Conservation (phyloP, 306 rosid genomes). For the Begonia loranthoides region DNA sequence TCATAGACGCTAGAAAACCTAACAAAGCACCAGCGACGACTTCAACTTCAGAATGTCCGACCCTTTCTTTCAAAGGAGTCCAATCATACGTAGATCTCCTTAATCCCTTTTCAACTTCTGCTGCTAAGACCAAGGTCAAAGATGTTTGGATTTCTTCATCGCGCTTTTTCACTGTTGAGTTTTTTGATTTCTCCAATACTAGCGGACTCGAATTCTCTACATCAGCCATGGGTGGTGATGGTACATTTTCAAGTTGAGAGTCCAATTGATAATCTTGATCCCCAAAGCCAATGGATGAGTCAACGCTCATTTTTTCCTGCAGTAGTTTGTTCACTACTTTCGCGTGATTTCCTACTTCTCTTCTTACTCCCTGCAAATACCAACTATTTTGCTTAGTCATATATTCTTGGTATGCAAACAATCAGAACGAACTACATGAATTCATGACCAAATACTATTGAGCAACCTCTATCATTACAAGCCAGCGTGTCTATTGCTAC, state of each 20-base stretch:
- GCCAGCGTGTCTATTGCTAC: too few relatives aligned
- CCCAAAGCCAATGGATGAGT: slow-evolving; percentile 17
- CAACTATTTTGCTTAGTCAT: background rate
- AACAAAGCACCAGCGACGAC: slow-evolving; percentile 70
- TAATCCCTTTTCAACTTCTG: too few relatives aligned
- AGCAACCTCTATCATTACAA: too few relatives aligned
- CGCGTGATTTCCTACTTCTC: slow-evolving; percentile 83
- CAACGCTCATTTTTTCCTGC: slow-evolving; percentile 13
- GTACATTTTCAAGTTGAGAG: slow-evolving; percentile 24
- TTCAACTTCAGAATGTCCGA: slow-evolving; percentile 78
- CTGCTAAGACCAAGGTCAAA: too few relatives aligned
- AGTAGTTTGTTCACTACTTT: slow-evolving; percentile 44
- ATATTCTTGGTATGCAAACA: too few relatives aligned
- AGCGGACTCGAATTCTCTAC: slow-evolving; percentile 18
- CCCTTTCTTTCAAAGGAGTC: slow-evolving; percentile 42
- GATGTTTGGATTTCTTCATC: too few relatives aligned
- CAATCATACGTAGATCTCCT: background rate
- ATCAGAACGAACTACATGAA: background rate
- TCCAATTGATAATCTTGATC: slow-evolving; percentile 26
- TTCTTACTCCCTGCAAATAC: slow-evolving; percentile 76
- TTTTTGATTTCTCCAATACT: slow-evolving; percentile 28
- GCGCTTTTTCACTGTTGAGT: background rate
- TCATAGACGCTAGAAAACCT: slow-evolving; percentile 54
- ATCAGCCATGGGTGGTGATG: slow-evolving; percentile 18
- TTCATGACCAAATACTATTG: background rate